These are phyloP conservation scores for Podila epicladia DNA, from an alignment of 192 early-diverging fungal genomes.

Conservation along the genomic window DNA sequence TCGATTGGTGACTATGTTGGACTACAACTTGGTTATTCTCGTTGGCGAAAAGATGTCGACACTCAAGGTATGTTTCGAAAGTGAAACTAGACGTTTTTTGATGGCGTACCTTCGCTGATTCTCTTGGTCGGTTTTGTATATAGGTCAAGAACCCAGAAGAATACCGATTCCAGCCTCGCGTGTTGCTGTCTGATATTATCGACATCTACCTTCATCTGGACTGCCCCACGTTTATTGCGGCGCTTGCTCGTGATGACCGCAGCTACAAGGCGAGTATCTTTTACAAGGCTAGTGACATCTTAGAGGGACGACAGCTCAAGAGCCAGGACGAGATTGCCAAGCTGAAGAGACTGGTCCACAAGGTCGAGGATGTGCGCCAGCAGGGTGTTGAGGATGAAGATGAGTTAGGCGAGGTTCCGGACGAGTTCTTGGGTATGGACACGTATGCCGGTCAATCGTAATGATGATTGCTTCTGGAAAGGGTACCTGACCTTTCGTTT, in stretches of 20 bases:
- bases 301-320: constrained; percentile 74
- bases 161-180: constrained; percentile 90
- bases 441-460: background rate
- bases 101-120: background rate
- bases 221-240: constrained; percentile 71
- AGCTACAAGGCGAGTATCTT: constrained; percentile 86
- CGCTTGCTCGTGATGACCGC: constrained; percentile 87
- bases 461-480: background rate
- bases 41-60: constrained; percentile 93
- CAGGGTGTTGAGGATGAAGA: constrained; percentile 77
- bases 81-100: too few species aligned
- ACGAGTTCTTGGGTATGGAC: constrained; percentile 83
- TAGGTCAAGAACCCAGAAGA: constrained; percentile 85
- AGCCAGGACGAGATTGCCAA: constrained; percentile 65
- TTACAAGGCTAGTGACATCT: constrained; percentile 74
- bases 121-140: background rate
- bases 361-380: constrained; percentile 77
- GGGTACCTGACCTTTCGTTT: background rate
- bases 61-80: constrained; percentile 69
- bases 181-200: constrained; percentile 83
- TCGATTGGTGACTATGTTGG: constrained; percentile 96
- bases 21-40: constrained; percentile 90
- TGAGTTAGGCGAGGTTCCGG: constrained; percentile 83
- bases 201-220: constrained; percentile 86
- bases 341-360: constrained; percentile 74